Conservation (phyloP, 2,329 filamentous ascomycete genomes). For the Colletotrichum euphorbiae region DNA sequence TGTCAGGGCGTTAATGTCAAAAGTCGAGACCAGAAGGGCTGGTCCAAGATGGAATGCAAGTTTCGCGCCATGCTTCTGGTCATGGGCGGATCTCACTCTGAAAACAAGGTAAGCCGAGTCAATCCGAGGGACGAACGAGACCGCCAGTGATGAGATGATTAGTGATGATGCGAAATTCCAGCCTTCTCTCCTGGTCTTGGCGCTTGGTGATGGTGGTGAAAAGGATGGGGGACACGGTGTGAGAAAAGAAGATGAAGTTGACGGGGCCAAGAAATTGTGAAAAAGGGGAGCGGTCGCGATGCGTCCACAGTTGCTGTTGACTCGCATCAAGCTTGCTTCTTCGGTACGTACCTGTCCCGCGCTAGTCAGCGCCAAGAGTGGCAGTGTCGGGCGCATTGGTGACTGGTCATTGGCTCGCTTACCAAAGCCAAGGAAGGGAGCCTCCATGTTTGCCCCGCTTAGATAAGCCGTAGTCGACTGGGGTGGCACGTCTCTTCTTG, state of each 20-base stretch:
- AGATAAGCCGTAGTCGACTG: slow-evolving; percentile 7
- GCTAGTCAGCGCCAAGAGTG: slow-evolving; percentile 34
- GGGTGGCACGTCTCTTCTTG: slow-evolving; percentile 3
- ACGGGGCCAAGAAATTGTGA: not conserved
- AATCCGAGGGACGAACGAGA: no score
- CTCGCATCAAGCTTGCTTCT: slow-evolving; percentile 32
- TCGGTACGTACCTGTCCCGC: not conserved
- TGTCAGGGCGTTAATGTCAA: not conserved
- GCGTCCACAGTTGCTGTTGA: slow-evolving; percentile 19
- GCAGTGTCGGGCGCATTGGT: slow-evolving; percentile 5
- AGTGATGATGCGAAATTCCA: not conserved
- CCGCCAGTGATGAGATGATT: not conserved
- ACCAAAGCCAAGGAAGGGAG: not conserved
- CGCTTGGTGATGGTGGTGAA: not conserved
- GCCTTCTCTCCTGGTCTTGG: not conserved
- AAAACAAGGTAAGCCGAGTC: no score
- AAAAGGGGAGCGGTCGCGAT: slow-evolving; percentile 9
- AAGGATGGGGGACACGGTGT: not conserved
- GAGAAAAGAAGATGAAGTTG: slow-evolving; percentile 4
- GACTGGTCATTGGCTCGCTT: slow-evolving; percentile 18
- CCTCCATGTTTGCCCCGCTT: not conserved
- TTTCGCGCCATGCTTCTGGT: no score
- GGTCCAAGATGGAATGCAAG: not conserved
- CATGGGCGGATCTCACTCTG: no score
- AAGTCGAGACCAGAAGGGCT: not conserved